Base-by-base conservation (phyloP, 495 filamentous ascomycete species). In the Mytilinidion resinicola region DNA sequence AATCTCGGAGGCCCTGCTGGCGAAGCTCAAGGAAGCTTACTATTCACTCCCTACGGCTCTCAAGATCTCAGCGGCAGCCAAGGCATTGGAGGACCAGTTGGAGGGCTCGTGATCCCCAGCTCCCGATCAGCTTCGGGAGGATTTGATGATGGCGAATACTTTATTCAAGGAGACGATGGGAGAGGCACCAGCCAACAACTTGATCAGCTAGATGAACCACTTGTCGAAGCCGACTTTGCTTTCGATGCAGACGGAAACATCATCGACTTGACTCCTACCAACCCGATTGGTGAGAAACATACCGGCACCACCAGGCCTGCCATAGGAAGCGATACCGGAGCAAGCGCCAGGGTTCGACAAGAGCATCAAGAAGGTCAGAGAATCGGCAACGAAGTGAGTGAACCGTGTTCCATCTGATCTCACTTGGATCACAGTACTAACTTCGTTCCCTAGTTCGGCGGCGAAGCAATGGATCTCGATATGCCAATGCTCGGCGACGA, bases 241-340 rank as follows among this genome's bases (percentile, higher is more conserved):
- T 82, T 89, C 57, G 83, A 86, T 59, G 80, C 78, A 39, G 76
- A 87, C 43, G 86, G 85, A 0, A 82, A 85, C 65, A 71, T 88
- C 38, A 59, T 73, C 12, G 76, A 79, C 38, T 52, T 66, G 30
- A 51, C 47, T 33, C 21, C 15, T 14, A 43, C 10, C 5, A 19
- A 42, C 35, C 1, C 25, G 25, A n/a, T 43, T 6, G 36, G 52
- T 6, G 52, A 12, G 14, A 60, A 56, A 46, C 56, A 60, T 10
- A 48, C 51, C 19, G 53, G 20, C 10, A 38, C 38, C 53, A 46
- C 30, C 55, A 14, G 57, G 38, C 46, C 34, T 50, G 62, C 39
- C 30, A 25, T 68, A 54, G 59, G 60, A 43, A 77, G 67, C 62
- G 77, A 79, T 63, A 68, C 77, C 60, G 67, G 64, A 51, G 61